A percentile compares a stretch with the other conserved stretches of the same genome.
These are phyloP conservation scores for Botrytis aclada DNA, from an alignment of 2,329 filamentous ascomycete species.

Conservation along the genomic window DNA sequence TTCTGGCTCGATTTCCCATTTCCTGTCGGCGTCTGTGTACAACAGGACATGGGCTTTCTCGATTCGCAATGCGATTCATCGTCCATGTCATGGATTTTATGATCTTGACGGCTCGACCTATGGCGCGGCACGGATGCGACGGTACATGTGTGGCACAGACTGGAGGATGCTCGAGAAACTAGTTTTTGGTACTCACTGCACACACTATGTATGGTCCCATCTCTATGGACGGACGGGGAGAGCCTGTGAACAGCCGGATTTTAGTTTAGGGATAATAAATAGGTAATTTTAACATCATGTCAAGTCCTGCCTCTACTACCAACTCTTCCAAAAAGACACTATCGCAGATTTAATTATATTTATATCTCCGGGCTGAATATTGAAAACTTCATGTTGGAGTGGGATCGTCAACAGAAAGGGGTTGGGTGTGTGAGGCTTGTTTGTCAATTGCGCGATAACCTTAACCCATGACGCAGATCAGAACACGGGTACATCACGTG, in stretches of 20 bases:
- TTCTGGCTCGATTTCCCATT: neutral
- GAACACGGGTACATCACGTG: slow-evolving; percentile 3
- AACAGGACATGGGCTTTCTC: neutral
- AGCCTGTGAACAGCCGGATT: neutral
- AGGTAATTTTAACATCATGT: slow-evolving; percentile 1
- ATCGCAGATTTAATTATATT: neutral
- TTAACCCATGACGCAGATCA: slow-evolving; percentile 11
- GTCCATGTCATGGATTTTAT: neutral
- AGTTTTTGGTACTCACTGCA: neutral
- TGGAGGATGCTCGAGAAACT: neutral
- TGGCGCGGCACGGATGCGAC: neutral
- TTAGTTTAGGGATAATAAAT: neutral
- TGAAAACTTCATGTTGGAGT: neutral
- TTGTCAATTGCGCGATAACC: neutral
- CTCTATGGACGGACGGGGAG: neutral
- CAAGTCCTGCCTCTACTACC: neutral
- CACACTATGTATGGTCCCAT: neutral
- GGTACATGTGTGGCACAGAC: neutral
- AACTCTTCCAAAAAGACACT: neutral
- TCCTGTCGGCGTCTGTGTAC: neutral
- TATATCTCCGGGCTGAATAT: neutral
- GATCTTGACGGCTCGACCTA: neutral
- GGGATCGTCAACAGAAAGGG: neutral
- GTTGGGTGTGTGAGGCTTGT: neutral
- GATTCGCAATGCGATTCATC: neutral